Evolutionary conservation across 1,139 yeast genomes (phyloP).

Genomic region (Kurtzmaniella quercitrusa): DNA sequence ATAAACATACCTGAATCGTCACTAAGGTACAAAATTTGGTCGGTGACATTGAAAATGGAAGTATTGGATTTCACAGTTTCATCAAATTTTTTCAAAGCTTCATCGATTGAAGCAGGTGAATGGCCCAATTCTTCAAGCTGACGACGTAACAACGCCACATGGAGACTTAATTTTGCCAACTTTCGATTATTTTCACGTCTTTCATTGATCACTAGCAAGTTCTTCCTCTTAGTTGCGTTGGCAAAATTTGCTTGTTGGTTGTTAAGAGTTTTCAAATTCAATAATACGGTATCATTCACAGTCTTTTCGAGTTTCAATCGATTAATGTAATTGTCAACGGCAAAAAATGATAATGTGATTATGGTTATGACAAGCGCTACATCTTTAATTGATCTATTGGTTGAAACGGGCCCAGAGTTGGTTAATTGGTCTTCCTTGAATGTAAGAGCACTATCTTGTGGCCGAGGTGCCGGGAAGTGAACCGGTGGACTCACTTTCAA

Average conservation of each 20-base stretch:
- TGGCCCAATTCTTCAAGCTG: constrained; percentile 51
- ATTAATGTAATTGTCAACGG: constrained; percentile 47
- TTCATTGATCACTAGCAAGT: constrained; percentile 44
- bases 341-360: constrained; percentile 42
- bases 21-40: constrained; percentile 55
- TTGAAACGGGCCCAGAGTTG: background rate
- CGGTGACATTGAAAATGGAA: constrained; percentile 50
- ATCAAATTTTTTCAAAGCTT: constrained; percentile 52
- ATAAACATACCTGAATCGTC: constrained; percentile 37
- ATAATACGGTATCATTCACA: constrained; percentile 35
- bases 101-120: constrained; percentile 50
- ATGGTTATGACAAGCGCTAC: constrained; percentile 33
- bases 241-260: constrained; percentile 41
- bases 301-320: constrained; percentile 40
- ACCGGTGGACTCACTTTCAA: constrained; percentile 1
- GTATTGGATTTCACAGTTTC: constrained; percentile 52
- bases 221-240: constrained; percentile 43
- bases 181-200: constrained; percentile 46
- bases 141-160: constrained; percentile 57
- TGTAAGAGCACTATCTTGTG: background rate
- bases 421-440: background rate
- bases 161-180: constrained; percentile 57
- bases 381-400: constrained; percentile 19
- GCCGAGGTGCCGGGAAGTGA: background rate
- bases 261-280: constrained; percentile 39